Percentiles rank a stretch among this genome's conserved stretches.
Conservation (phyloP, 2,329 filamentous ascomycete genomes). For the Pseudogymnoascus sp. region DNA sequence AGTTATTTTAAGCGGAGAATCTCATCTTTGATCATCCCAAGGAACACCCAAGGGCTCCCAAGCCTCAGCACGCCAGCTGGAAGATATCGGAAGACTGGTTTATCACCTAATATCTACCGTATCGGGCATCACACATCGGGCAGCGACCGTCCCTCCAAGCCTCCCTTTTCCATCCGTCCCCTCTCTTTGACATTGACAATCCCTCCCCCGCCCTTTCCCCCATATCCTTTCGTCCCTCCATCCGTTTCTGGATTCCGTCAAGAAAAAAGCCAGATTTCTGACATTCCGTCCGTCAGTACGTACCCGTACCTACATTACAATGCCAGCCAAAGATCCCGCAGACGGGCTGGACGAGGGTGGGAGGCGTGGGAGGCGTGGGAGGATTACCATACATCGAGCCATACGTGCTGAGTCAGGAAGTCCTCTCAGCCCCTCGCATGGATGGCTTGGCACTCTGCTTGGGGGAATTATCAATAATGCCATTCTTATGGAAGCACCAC, state of each 20-base stretch:
- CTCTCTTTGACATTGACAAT: background rate
- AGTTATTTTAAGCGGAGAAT: conserved; percentile 3
- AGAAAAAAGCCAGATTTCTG: background rate
- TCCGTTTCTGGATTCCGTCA: background rate
- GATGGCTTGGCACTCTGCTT: background rate
- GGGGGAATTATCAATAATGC: background rate
- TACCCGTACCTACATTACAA: background rate
- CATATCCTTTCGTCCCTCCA: background rate
- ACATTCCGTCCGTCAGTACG: background rate
- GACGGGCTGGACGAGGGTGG: background rate
- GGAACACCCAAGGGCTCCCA: background rate
- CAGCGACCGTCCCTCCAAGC: background rate
- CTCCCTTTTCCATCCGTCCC: background rate
- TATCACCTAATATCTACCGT: conserved; percentile 1
- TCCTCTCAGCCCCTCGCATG: background rate
- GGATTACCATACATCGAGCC: background rate
- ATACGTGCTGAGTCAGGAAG: background rate
- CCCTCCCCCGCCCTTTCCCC: background rate
- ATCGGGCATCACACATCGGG: conserved; percentile 4
- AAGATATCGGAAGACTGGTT: conserved; percentile 1
- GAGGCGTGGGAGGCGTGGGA: background rate
- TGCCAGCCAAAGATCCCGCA: background rate
- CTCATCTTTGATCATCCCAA: background rate
- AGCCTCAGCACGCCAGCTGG: conserved; percentile 1
- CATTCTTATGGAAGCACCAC: background rate